A percentile compares a stretch with the other conserved stretches of the same genome.
These are phyloP conservation scores for Camellia japonica DNA, from an alignment of 148 eudicot genomes.

Conservation along the genomic window DNA sequence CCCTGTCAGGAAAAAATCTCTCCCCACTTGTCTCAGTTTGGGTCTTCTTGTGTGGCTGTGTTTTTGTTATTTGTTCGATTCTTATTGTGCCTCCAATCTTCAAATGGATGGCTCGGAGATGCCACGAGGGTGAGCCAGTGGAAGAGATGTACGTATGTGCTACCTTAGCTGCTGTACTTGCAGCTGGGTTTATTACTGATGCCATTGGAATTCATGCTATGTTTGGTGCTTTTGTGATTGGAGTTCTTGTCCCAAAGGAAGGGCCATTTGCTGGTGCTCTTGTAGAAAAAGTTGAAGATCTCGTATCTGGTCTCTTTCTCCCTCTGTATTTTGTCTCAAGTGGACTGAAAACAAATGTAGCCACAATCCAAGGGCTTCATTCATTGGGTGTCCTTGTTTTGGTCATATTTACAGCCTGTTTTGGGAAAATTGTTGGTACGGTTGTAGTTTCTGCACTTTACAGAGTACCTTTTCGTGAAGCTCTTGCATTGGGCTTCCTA, in stretches of 20 bases:
- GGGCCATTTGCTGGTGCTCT: slow-evolving; percentile 30
- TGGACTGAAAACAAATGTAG: slow-evolving; percentile 30
- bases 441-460: slow-evolving; percentile 20
- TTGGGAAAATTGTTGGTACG: slow-evolving; percentile 35
- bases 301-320: slow-evolving; percentile 35
- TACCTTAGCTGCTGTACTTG: slow-evolving; percentile 33
- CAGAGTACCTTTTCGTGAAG: slow-evolving; percentile 32
- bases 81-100: slow-evolving; percentile 23
- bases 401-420: slow-evolving; percentile 28
- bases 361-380: slow-evolving; percentile 23
- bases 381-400: slow-evolving; percentile 31
- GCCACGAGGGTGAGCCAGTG: slow-evolving; percentile 23
- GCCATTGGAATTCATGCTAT: slow-evolving; percentile 43
- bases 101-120: slow-evolving; percentile 27
- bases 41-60: slow-evolving; percentile 36
- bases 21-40: slow-evolving; percentile 32
- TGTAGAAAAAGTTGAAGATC: slow-evolving; percentile 35
- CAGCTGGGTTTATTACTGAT: slow-evolving; percentile 40
- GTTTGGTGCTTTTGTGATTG: slow-evolving; percentile 42
- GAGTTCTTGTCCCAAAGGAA: slow-evolving; percentile 40
- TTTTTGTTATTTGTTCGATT: slow-evolving; percentile 18
- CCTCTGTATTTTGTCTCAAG: slow-evolving; percentile 37
- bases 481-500: slow-evolving; percentile 59
- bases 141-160: slow-evolving; percentile 25
- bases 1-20: slow-evolving; percentile 28